Evolutionary conservation across 805 yeast species (phyloP).

Genomic region (Middelhovenomyces tepae): DNA sequence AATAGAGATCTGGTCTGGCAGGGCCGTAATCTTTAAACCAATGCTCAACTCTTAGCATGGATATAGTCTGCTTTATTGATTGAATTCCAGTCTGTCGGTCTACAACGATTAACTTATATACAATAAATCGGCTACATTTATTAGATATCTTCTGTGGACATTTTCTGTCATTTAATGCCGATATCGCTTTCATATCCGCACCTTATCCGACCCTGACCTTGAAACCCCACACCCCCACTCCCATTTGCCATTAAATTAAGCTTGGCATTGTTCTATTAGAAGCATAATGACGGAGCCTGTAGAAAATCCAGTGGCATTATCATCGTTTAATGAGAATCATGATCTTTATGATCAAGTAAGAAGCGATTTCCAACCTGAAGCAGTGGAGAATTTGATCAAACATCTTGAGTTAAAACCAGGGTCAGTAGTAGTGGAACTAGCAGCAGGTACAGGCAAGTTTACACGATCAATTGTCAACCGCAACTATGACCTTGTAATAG

Average conservation of each 20-base stretch:
- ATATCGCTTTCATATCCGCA: too few species aligned
- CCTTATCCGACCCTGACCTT: too few species aligned
- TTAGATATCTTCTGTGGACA: too few species aligned
- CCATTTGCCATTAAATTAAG: neutral
- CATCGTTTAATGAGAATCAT: constrained; percentile 46
- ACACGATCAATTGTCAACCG: constrained; percentile 33
- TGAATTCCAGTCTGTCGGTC: too few species aligned
- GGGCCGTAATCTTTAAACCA: too few species aligned
- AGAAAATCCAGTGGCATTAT: constrained; percentile 34
- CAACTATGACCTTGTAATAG: constrained; percentile 31
- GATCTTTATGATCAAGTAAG: constrained; percentile 42
- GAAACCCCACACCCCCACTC: neutral
- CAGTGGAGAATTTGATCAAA: constrained; percentile 37
- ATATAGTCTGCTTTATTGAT: too few species aligned
- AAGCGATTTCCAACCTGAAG: constrained; percentile 37
- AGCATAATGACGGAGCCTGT: neutral
- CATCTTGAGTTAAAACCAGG: constrained; percentile 29
- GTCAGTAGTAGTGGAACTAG: constrained; percentile 39
- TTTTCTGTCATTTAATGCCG: too few species aligned
- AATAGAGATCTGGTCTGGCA: too few species aligned
- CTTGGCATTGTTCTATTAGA: too few species aligned
- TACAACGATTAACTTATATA: too few species aligned
- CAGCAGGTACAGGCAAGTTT: constrained; percentile 60
- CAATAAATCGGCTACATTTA: too few species aligned
- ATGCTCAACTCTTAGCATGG: too few species aligned